Base-by-base conservation (phyloP, 1,139 yeast genomes). In the Yamadazyma buinensis region DNA sequence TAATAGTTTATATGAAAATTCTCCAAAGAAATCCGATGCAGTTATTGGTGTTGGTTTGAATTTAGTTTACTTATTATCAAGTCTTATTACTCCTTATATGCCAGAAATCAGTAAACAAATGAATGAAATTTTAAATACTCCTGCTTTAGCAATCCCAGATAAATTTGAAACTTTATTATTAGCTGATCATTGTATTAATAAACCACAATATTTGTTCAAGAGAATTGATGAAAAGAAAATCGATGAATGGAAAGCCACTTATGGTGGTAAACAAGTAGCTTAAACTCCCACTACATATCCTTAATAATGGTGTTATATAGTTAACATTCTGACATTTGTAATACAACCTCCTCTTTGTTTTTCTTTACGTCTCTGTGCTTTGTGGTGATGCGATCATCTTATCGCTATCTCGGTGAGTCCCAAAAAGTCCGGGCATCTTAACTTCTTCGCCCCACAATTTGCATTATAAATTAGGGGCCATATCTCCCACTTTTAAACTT, bases 21-120 rank as follows among this genome's bases (percentile, higher is more conserved):
- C 63, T 35, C 95, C 97, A 24, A 85, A 74, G 26, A 80, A 78
- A 55, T 78, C 95, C 14, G 97, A 90, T 55, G 95, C 96, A 1
- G 95, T 92, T 35, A 85, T 92, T 35, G 95, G 85, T 42, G 84
- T 87, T 37, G 97, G 95, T 37, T 71, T 92, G 61, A 92, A 92
- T 64, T 72, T 92, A 56, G 79, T 90, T 35, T 90, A 88, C 63
- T 66, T 88, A 48, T 79, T 92, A 19, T 77, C 92, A 35, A 80
- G 96, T 1, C 61, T 92, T 34, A 71, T 90, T 39, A 69, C 77
- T 37, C 98, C 99, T 44, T 92, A 73, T 65, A 87, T 92, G 80
- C 99, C 99, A 27, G 87, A 77, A 45, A 84, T 94, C 26, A 62
- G 86, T 10, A 61, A 63, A 32, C 78, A 75, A 47, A 92, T 92